A percentile compares a stretch with the other conserved stretches of the same genome.
Evolutionary conservation across 1,284 basidiomycete genomes (phyloP).

Genomic region (Ceraceosorus bombacis): DNA sequence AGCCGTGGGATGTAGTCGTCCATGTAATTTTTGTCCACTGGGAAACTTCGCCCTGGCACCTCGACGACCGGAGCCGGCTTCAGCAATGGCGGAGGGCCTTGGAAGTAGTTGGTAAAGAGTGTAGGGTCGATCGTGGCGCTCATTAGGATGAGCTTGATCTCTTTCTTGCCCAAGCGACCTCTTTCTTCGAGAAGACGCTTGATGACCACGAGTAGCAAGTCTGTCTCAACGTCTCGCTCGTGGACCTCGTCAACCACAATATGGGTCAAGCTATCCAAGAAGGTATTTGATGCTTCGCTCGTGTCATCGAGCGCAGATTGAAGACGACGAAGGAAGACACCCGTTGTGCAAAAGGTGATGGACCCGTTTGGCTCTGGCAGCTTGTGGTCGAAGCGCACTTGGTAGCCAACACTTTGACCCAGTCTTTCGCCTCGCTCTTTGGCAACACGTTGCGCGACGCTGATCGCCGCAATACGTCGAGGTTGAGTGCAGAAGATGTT

Average conservation of each 20-base stretch:
- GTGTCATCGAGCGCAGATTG: conserved; percentile 62
- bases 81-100: conserved; percentile 49
- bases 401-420: conserved; percentile 76
- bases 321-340: conserved; percentile 79
- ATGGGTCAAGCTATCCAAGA: conserved; percentile 77
- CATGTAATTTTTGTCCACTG: conserved; percentile 72
- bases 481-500: conserved; percentile 93
- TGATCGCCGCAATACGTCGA: conserved; percentile 81
- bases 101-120: conserved; percentile 82
- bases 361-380: conserved; percentile 70
- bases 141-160: conserved; percentile 86
- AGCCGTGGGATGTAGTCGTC: conserved; percentile 62
- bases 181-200: conserved; percentile 76
- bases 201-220: conserved; percentile 80
- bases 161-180: conserved; percentile 60
- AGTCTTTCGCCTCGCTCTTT: conserved; percentile 73
- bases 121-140: conserved; percentile 88
- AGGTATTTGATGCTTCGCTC: conserved; percentile 31
- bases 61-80: conserved; percentile 68
- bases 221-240: conserved; percentile 90
- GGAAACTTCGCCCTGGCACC: conserved; percentile 85
- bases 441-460: conserved; percentile 84
- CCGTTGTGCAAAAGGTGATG: conserved; percentile 89
- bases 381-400: conserved; percentile 82
- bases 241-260: conserved; percentile 93